Evolutionary conservation across 768 basidiomycete genomes (phyloP), one percentile per base, ranked within the genome.

Genomic region (Tulasnella sp.): DNA sequence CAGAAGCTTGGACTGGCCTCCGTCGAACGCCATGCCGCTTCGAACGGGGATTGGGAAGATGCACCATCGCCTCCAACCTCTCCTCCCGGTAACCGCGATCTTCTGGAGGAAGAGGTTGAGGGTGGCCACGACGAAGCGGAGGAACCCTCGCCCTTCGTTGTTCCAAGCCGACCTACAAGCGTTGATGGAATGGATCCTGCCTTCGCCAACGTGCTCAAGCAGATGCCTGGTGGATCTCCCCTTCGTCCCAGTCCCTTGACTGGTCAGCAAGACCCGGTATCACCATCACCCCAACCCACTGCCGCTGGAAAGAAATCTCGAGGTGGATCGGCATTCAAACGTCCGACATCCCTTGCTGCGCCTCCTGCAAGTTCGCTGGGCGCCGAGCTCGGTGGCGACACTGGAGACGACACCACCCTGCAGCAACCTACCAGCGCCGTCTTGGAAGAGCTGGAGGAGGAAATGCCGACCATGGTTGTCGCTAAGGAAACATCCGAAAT

Each of bases 101-200:
- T 77, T 2, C 34, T 77, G 46, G 44, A 48, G 5, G 46, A 77
- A 28, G 76, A 77, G 18, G 76, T 77, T 14, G 76, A 77, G 11
- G 72, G 72, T 28, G 50, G 50, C 6, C 50, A 24, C 50, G 72
- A 72, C 24, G 69, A 72, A 16, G 34, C 34, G 3, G 75, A 58
- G 40, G 83, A 82, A 76, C 64, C 80, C 14, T 83, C 82, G 34
- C 82, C 81, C 4, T 73, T 80, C 48, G 34, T 77, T 75, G 79
- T 46, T 24, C 58, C 24, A 73, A 81, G 81, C 46, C 79, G 81
- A 18, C 88, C 92, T 48, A 90, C 90, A 8, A 94, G 92, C 83
- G 89, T 94, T 5, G 94, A 96, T 79, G 94, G 94, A 69, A 94
- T 96, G 93, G 95, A 96, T 81, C 95, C 96, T 14, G 89, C 87